Percentiles rank a stretch among this genome's conserved stretches.
Conservation (phyloP, 345 rosid genomes). For the Gossypium mustelinum region DNA sequence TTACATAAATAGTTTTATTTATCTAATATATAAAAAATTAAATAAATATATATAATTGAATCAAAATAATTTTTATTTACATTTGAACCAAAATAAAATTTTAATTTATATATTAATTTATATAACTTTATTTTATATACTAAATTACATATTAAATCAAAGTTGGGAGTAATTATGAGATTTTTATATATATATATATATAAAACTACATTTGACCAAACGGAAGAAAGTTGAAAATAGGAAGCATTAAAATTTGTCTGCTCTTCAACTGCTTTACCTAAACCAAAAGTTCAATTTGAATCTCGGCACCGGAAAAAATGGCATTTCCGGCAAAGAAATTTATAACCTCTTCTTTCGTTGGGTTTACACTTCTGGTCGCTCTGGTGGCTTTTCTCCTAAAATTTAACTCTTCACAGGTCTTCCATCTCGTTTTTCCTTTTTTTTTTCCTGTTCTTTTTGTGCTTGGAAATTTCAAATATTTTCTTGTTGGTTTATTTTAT, state of each 20-base stretch:
- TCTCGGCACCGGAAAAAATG: neutral
- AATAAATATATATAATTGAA: too few relatives aligned
- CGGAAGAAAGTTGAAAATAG: neutral
- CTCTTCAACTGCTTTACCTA: neutral
- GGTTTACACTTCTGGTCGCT: slow-evolving; percentile 38
- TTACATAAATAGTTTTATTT: too few relatives aligned
- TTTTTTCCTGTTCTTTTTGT: neutral
- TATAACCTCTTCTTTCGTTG: slow-evolving; percentile 34
- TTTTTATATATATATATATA: too few relatives aligned
- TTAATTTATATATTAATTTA: too few relatives aligned
- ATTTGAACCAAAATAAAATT: too few relatives aligned
- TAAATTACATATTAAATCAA: too few relatives aligned
- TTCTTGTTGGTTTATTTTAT: neutral
- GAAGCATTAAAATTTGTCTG: neutral
- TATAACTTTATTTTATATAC: too few relatives aligned
- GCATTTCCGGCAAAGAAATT: slow-evolving; percentile 20
- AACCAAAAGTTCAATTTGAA: neutral
- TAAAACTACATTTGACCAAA: neutral
- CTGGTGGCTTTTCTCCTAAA: slow-evolving; percentile 44
- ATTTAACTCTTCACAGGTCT: slow-evolving; percentile 40
- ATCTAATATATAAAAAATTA: too few relatives aligned
- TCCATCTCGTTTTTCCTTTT: slow-evolving; percentile 12
- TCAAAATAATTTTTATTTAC: too few relatives aligned
- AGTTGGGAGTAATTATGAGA: neutral
- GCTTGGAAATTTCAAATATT: neutral